Evolutionary conservation across 345 rosid species (phyloP), one percentile per base, ranked within the genome.

Genomic region (Syzygium aqueum): DNA sequence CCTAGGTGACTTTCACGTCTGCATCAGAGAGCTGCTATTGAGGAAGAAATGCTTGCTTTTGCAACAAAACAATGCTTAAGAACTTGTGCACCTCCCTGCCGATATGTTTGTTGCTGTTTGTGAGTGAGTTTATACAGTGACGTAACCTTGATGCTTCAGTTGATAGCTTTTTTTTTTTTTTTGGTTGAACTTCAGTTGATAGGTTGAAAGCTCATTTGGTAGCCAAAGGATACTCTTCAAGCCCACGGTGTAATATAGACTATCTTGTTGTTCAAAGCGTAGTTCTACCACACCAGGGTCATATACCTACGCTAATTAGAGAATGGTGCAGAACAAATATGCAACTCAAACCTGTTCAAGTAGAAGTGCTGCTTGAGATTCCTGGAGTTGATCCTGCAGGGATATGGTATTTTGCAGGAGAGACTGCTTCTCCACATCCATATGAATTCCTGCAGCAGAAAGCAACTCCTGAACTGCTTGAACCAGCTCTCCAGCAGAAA

Each of bases 381-480:
- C 98, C 85, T 94, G 93, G 86, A 96, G 89, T 84, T 94, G 94
- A 89, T 96, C 97, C 94, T 97, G 96, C 54, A 97, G 93, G 43
- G 95, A 90, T 85, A 96, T 77, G 61, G 94, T 94, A 89, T 92
- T 93, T 87, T 93, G 95, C 90, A 97, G 90, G 89, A 95, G 92
- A 88, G 95, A 94, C 88, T 91, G 98, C 90, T 94, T 95, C 93
- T 95, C 98, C 77, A 91, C 91, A 85, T 95, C 98, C 94, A 97
- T 91, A 89, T 92, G 89, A 59, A 97, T 92, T 73, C 99, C 99
- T 63, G 98, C 98, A 46, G 98, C 95, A 89, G 98, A 97, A 87
- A 97, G 98, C 94, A 97, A 94, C 94, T 96, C 99, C 61, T 95
- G 92, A 61, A 97, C 98, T 54, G 98, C 99, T 87, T 94, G 94